These are phyloP conservation scores for Diddensiella santjacobensis DNA, from an alignment of 805 yeast genomes.

Conservation along the genomic window DNA sequence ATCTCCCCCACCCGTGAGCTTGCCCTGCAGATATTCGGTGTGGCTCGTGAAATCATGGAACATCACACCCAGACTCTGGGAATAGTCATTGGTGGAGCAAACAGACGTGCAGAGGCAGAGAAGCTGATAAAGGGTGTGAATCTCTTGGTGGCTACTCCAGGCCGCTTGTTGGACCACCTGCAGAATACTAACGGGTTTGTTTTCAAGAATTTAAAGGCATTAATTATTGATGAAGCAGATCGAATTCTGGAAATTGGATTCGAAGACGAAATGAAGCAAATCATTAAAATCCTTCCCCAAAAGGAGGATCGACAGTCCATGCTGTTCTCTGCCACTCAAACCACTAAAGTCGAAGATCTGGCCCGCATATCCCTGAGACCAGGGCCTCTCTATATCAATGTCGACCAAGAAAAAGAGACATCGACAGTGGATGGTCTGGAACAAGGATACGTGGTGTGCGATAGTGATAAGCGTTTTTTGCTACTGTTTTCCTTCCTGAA, in stretches of 20 bases:
- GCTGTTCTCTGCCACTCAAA: conserved; percentile 99
- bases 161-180: conserved; percentile 91
- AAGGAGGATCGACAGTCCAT: conserved; percentile 90
- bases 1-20: conserved; percentile 97
- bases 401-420: conserved; percentile 73
- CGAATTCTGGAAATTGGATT: conserved; percentile 96
- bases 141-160: conserved; percentile 93
- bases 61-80: conserved; percentile 91
- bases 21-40: conserved; percentile 96
- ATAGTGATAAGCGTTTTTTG: conserved; percentile 88
- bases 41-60: conserved; percentile 90
- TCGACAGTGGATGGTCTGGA: conserved; percentile 97
- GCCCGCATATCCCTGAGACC: conserved; percentile 94
- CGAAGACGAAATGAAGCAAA: conserved; percentile 98
- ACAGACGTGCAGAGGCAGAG: conserved; percentile 95
- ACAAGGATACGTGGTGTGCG: conserved; percentile 98
- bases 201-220: conserved; percentile 89
- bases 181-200: conserved; percentile 94
- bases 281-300: conserved; percentile 80
- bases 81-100: conserved; percentile 97
- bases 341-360: conserved; percentile 96
- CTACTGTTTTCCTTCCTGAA: conserved; percentile 88
- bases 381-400: conserved; percentile 92
- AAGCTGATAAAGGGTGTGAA: conserved; percentile 92
- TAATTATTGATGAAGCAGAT: conserved; percentile 97